Conservation (phyloP, 2,329 filamentous ascomycete genomes). For the Penicillium decumbens region DNA sequence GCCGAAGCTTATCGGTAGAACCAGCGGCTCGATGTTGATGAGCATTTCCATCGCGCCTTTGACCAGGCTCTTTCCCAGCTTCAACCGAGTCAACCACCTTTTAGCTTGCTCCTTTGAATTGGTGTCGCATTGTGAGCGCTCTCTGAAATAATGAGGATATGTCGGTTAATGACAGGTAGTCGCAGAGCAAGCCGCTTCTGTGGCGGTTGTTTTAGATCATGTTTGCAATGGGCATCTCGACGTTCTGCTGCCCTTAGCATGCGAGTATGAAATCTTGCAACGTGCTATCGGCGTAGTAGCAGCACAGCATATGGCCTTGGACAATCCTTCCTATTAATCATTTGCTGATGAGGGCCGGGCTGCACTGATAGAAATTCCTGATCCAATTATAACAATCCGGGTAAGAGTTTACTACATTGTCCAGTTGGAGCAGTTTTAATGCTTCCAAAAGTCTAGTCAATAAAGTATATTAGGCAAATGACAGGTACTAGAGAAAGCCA, state of each 20-base stretch:
- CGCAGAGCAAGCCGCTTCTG: conserved; percentile 25
- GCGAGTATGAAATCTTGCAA: conserved; percentile 21
- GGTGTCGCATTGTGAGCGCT: conserved; percentile 16
- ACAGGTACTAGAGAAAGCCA: no score
- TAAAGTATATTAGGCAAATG: no score
- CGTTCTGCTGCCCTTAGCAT: conserved; percentile 27
- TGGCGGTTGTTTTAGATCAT: conserved; percentile 29
- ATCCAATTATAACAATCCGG: no score
- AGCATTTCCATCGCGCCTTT: no score
- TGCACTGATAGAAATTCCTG: not conserved
- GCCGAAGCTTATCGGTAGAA: no score
- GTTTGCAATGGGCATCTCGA: conserved; percentile 29
- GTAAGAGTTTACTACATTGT: no score
- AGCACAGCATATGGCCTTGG: conserved; percentile 20
- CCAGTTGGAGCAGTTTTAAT: no score
- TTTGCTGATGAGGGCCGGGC: conserved; percentile 15
- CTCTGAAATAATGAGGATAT: not conserved
- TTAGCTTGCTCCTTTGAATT: not conserved
- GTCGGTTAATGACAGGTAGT: conserved; percentile 8
- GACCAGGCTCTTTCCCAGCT: no score
- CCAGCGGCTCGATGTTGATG: no score
- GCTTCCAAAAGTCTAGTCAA: no score
- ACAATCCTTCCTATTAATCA: conserved; percentile 5
- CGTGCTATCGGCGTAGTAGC: conserved; percentile 22
- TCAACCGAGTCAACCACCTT: no score